Base-by-base conservation (phyloP, 345 rosid species). In the Camelina laxa region DNA sequence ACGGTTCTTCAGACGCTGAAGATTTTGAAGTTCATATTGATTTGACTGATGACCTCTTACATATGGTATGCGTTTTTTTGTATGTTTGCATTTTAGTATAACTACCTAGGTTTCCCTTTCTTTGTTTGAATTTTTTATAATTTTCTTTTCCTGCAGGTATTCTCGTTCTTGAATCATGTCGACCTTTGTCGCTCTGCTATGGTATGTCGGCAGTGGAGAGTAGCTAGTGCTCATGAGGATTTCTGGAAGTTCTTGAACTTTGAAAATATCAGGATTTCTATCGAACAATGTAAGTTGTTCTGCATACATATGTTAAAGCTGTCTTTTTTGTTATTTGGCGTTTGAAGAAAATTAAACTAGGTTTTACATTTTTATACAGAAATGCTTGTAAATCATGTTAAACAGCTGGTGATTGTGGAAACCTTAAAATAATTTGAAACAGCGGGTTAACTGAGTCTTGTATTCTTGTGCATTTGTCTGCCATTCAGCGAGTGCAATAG, bases 141-240 rank as follows among this genome's bases (percentile, higher is more conserved):
- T 53, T 58, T 70, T 50, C 36, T 33, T 38, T 15, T 38, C 17
- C 42, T 21, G 45, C 85, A 95, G 99, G 99, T 95, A 50, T 95
- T 95, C 82, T 90, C 98, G 17, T 90, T 92, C 84, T 84, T 95
- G 87, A 87, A 86, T 71, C 89, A 83, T 44, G 62, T 75, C 57
- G 86, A 85, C 84, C 92, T 95, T 45, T 90, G 98, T 74, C 87
- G 86, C 57, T 91, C 97, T 69, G 98, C 96, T 47, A 85, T 87
- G 84, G 99, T 92, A 39, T 92, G 99, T 83, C 83, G 88, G 72
- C 98, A 90, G 86, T 95, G 99, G 98, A 88, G 88, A 85, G 78
- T 79, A 65, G 97, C 97, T 74, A 92, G 94, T 77, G 86, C 92
- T 56, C 98, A 95, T 84, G 99, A 95, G 81, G 97, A 90, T 74